phyloP scores from a whole-genome alignment of 129 eudicot species.

The Pittosporum tobira region DNA sequence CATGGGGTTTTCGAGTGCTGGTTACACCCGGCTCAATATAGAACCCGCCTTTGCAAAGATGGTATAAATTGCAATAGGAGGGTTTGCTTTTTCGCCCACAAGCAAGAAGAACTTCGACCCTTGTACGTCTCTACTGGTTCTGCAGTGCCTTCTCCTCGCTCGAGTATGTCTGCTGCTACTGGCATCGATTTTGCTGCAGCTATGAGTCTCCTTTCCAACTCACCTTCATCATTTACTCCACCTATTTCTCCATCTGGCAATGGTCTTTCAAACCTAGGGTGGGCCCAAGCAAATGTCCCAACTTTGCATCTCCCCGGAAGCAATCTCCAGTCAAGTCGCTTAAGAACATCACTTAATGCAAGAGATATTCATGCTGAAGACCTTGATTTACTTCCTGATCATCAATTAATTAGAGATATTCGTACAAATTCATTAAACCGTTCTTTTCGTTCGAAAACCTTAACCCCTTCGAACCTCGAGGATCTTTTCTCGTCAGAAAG shows the following conservation, averaged over 20 bases:
- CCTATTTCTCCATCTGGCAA: constrained; percentile 70
- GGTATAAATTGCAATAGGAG: constrained; percentile 53
- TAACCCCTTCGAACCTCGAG: constrained; percentile 67
- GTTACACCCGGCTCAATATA: constrained; percentile 81
- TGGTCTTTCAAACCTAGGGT: constrained; percentile 37
- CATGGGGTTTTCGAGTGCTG: constrained; percentile 89
- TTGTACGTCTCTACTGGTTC: constrained; percentile 68
- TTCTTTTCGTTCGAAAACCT: constrained; percentile 29
- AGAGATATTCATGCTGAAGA: constrained; percentile 54
- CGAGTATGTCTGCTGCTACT: constrained; percentile 31
- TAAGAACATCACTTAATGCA: constrained; percentile 69
- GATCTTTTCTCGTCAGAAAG: constrained; percentile 55
- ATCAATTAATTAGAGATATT: constrained; percentile 25
- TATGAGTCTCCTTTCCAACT: constrained; percentile 52
- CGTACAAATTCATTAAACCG: constrained; percentile 30
- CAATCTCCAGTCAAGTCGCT: constrained; percentile 66
- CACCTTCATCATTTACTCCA: constrained; percentile 59
- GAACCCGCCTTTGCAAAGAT: constrained; percentile 75
- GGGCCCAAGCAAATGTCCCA: constrained; percentile 65
- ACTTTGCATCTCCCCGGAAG: constrained; percentile 63
- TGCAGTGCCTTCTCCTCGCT: constrained; percentile 71
- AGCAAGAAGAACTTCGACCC: constrained; percentile 69
- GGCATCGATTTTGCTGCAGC: constrained; percentile 71
- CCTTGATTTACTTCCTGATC: constrained; percentile 32
- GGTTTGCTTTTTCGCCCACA: constrained; percentile 85